These are phyloP conservation scores for Rhamnella rubrinervis DNA, from an alignment of 331 rosid genomes.

Conservation along the genomic window DNA sequence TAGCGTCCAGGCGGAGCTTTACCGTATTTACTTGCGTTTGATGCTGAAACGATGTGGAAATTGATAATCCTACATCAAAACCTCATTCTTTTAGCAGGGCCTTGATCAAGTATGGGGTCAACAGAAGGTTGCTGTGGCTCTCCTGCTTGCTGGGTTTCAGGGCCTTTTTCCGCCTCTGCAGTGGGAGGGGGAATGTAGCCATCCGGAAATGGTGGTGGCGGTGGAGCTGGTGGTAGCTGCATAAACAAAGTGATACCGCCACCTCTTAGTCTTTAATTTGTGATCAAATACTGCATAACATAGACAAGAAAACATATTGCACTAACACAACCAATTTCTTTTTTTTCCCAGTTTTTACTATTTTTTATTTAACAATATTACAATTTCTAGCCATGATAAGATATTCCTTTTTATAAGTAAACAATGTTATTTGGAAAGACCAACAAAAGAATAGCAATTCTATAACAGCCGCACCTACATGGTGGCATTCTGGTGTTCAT, in stretches of 20 bases:
- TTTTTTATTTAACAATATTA: background rate
- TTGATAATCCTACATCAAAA: conserved; percentile 32
- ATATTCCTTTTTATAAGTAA: background rate
- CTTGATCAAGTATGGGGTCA: conserved; percentile 91
- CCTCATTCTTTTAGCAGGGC: conserved; percentile 84
- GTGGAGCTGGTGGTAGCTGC: conserved; percentile 86
- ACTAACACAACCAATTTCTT: too few species aligned
- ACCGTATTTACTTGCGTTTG: too few species aligned
- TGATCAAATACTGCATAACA: background rate
- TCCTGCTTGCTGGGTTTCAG: conserved; percentile 61
- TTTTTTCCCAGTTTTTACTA: too few species aligned
- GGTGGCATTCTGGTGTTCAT: background rate
- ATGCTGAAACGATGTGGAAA: background rate
- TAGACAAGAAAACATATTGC: background rate
- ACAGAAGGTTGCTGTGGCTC: conserved; percentile 61
- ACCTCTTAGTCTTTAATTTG: conserved; percentile 13
- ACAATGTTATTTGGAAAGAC: too few species aligned
- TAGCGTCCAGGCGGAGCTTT: too few species aligned
- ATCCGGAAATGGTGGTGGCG: conserved; percentile 86
- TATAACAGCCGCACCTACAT: background rate
- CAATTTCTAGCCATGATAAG: background rate
- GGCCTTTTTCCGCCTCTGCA: conserved; percentile 57
- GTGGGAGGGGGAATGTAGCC: conserved; percentile 64
- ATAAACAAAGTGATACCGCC: conserved; percentile 9
- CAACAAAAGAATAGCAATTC: background rate